phyloP scores from a whole-genome alignment of 768 basidiomycete species.

The Gyrodon lividus region DNA sequence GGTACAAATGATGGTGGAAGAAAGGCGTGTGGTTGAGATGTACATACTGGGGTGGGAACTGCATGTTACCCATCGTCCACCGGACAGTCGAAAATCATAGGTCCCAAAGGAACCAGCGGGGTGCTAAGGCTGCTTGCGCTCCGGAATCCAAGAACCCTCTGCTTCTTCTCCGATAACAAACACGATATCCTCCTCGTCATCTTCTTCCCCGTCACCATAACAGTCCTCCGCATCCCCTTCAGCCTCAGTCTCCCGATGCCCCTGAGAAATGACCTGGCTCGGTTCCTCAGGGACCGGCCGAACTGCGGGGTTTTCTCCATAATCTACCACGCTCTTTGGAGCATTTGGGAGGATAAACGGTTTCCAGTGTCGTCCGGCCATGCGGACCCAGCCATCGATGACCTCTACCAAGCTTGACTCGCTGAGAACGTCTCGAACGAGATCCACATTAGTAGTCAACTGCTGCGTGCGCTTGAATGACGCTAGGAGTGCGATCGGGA shows the following conservation, averaged over 20 bases:
- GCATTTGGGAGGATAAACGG: constrained; percentile 62
- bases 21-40: neutral
- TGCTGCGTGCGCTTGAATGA: constrained; percentile 83
- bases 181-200: constrained; percentile 76
- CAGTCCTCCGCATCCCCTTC: constrained; percentile 35
- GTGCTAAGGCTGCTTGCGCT: constrained; percentile 26
- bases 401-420: constrained; percentile 74
- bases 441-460: constrained; percentile 55
- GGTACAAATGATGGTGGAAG: neutral
- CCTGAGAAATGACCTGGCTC: neutral
- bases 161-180: constrained; percentile 60
- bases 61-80: neutral
- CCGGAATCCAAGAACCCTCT: constrained; percentile 37
- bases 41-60: neutral
- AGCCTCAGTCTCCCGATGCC: constrained; percentile 20
- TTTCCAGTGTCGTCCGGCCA: constrained; percentile 59
- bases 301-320: neutral
- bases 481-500: constrained; percentile 75
- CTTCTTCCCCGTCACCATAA: constrained; percentile 49
- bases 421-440: constrained; percentile 69
- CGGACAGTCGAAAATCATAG: neutral
- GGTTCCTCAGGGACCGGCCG: constrained; percentile 4
- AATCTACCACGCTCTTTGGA: constrained; percentile 38
- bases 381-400: constrained; percentile 63
- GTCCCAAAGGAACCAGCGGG: neutral